A percentile compares a stretch with the other conserved stretches of the same genome.
These are phyloP conservation scores for Orbilia ellipsospora DNA, from an alignment of 2,329 filamentous ascomycete species.

Conservation along the genomic window DNA sequence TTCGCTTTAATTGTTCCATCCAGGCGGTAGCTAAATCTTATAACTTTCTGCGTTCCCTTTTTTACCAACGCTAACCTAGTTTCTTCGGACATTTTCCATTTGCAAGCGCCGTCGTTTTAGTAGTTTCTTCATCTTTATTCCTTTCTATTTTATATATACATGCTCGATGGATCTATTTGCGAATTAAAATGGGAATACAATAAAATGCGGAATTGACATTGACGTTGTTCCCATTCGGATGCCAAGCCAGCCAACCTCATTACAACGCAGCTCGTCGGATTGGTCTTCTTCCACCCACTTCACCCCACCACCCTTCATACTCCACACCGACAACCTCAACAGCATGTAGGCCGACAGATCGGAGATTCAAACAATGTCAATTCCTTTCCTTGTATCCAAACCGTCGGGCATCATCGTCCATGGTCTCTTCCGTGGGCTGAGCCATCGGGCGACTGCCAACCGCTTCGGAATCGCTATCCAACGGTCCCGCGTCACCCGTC, in stretches of 20 bases:
- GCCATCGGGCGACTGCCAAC: constrained; percentile 41
- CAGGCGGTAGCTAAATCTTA: constrained; percentile 1
- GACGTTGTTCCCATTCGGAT: neutral
- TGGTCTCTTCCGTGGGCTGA: constrained; percentile 48
- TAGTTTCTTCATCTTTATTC: constrained; percentile 17
- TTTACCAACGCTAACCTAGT: constrained; percentile 11
- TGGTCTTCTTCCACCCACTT: constrained; percentile 20
- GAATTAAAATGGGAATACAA: constrained; percentile 34
- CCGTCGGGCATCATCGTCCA: constrained; percentile 47
- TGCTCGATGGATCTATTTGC: constrained; percentile 8
- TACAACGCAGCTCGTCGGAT: constrained; percentile 31
- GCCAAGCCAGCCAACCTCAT: constrained; percentile 23
- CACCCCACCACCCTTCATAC: constrained; percentile 28
- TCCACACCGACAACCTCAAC: constrained; percentile 18
- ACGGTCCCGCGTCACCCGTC: constrained; percentile 38
- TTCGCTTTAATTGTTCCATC: constrained; percentile 5
- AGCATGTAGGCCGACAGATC: constrained; percentile 41
- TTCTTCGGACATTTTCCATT: constrained; percentile 39
- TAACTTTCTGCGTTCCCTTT: constrained; percentile 2
- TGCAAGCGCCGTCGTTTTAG: constrained; percentile 34
- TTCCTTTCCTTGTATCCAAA: constrained; percentile 48
- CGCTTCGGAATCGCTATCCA: constrained; percentile 50
- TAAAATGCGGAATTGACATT: neutral
- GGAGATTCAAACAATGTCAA: constrained; percentile 40
- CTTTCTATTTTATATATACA: constrained; percentile 13